These are phyloP conservation scores for Sclerotiophoma versabilis DNA, from an alignment of 2,329 filamentous ascomycete genomes.

Conservation along the genomic window DNA sequence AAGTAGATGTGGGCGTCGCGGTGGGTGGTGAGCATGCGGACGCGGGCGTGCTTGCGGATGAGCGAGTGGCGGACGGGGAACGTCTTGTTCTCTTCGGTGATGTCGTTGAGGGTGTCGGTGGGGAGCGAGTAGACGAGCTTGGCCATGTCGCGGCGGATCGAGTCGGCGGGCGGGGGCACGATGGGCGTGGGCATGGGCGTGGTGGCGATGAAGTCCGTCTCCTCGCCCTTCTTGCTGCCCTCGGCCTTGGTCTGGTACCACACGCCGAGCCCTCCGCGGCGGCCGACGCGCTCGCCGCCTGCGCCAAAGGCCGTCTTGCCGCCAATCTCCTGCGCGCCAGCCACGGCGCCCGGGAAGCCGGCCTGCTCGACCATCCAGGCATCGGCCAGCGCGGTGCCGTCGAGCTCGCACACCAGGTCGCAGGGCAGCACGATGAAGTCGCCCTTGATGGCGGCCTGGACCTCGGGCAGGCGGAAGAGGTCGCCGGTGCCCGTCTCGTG, in stretches of 20 bases:
- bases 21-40: conserved; percentile 83
- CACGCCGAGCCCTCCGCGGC: conserved; percentile 82
- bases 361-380: conserved; percentile 89
- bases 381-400: conserved; percentile 81
- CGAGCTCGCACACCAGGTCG: conserved; percentile 89
- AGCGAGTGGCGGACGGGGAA: conserved; percentile 79
- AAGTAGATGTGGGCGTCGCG: conserved; percentile 95
- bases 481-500: conserved; percentile 90
- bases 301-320: conserved; percentile 57
- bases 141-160: conserved; percentile 72
- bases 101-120: conserved; percentile 86
- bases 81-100: conserved; percentile 75
- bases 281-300: conserved; percentile 63
- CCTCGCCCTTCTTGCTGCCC: conserved; percentile 82
- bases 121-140: conserved; percentile 86
- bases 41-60: conserved; percentile 73
- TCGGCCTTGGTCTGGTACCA: conserved; percentile 89
- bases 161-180: conserved; percentile 67
- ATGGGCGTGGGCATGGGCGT: conserved; percentile 68
- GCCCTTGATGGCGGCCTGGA: conserved; percentile 77
- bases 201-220: conserved; percentile 90
- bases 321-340: conserved; percentile 52
- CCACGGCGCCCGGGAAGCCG: conserved; percentile 68
- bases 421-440: conserved; percentile 94
- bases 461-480: conserved; percentile 82